Conservation (phyloP, 179 eudicot species). For the Silene vulgaris region DNA sequence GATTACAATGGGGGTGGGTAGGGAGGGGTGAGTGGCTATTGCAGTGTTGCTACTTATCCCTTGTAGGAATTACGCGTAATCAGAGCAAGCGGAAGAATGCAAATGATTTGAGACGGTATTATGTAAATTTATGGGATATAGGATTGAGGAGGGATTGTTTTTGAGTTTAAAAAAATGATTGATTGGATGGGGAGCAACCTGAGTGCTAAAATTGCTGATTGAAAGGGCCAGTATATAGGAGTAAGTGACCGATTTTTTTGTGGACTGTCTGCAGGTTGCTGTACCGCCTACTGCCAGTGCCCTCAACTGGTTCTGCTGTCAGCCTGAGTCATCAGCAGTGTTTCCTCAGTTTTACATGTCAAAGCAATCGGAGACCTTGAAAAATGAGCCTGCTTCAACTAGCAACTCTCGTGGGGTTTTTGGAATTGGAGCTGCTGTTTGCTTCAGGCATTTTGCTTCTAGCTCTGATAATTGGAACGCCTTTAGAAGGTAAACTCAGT, state of each 20-base stretch:
- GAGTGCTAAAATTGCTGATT: not conserved
- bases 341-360: constrained; percentile 81
- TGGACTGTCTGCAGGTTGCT: constrained; percentile 48
- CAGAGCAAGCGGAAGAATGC: too few species aligned
- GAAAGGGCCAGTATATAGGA: not conserved
- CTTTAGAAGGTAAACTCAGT: constrained; percentile 44
- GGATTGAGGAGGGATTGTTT: too few species aligned
- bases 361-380: constrained; percentile 39
- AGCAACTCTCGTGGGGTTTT: constrained; percentile 52
- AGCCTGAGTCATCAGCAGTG: constrained; percentile 51
- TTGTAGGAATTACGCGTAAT: too few species aligned
- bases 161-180: too few species aligned
- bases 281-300: constrained; percentile 81
- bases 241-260: not conserved
- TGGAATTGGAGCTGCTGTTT: constrained; percentile 76
- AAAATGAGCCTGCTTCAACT: constrained; percentile 31
- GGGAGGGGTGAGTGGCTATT: too few species aligned
- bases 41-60: too few species aligned
- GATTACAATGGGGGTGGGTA: too few species aligned
- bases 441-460: constrained; percentile 36
- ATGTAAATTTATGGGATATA: too few species aligned
- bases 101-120: too few species aligned
- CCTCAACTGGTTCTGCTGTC: constrained; percentile 69
- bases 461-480: constrained; percentile 33
- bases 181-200: not conserved